Evolutionary conservation across 148 eudicot genomes (phyloP).

Genomic region (Suaeda aralocaspica): DNA sequence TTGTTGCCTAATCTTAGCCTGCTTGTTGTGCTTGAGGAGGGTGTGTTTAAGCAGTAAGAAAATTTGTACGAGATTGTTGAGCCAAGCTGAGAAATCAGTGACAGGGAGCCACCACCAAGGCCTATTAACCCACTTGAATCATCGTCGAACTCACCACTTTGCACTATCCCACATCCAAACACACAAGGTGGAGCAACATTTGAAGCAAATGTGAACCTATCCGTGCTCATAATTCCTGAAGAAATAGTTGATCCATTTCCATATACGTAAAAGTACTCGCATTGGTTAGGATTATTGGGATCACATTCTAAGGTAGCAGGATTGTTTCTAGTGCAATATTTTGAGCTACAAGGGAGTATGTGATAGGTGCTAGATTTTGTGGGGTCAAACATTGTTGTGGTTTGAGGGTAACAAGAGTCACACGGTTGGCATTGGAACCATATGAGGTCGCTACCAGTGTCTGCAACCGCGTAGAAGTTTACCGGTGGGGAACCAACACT

Average conservation of each 20-base stretch:
- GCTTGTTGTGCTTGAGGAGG: conserved; percentile 14
- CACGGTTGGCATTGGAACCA: conserved; percentile 32
- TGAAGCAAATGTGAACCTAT: conserved; percentile 31
- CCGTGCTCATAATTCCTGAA: conserved; percentile 28
- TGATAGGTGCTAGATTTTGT: conserved; percentile 8
- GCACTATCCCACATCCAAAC: conserved; percentile 36
- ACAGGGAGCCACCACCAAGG: conserved; percentile 37
- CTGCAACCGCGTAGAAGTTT: conserved; percentile 18
- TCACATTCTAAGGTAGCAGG: conserved; percentile 10
- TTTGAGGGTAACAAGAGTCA: conserved; percentile 14
- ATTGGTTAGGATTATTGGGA: background rate
- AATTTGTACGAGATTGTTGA: conserved; percentile 21
- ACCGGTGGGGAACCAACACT: conserved; percentile 27
- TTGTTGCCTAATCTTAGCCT: conserved; percentile 18
- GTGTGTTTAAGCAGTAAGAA: conserved; percentile 41
- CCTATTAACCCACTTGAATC: conserved; percentile 36
- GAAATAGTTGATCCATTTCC: conserved; percentile 30
- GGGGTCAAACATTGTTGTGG: conserved; percentile 16
- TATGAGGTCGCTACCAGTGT: conserved; percentile 31
- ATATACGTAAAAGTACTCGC: conserved; percentile 29
- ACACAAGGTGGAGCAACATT: background rate
- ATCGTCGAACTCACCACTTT: conserved; percentile 25
- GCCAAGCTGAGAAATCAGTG: conserved; percentile 31
- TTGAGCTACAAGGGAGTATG: conserved; percentile 21
- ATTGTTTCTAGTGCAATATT: background rate